Evolutionary conservation across 257 asterid species (phyloP), one percentile per base, ranked within the genome.

Genomic region (Scutellaria minor): DNA sequence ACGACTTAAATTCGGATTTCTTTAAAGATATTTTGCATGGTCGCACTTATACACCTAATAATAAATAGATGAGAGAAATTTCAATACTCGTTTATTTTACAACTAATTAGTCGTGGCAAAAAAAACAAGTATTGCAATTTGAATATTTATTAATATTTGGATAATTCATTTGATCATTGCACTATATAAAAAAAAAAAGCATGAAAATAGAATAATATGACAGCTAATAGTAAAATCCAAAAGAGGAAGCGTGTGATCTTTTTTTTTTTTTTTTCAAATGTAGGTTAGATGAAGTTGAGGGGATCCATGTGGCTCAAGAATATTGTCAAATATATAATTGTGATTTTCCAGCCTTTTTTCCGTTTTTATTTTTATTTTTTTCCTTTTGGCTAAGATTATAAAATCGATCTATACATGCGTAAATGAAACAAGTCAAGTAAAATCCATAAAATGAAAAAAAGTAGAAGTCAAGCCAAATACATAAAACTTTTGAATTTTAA

Each of bases 261-360:
- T 31, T 31, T 31, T 31, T 31, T 31, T 4, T 31, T 31, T 31
- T 31, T 31, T 4, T 31, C 37, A 31, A 57, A 9, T 39, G 3
- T 18, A 0, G 46, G 54, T n/a, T 20, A 2, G 44, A 54, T 24
- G 18, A 27, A 14, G 70, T 68, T 40, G 13, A 41, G 9, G 35
- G 67, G 31, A 54, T 70, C 76, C 80, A 76, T 76, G 76, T 76
- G 80, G 70, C 35, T 66, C 54, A 14, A 59, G 37, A 76, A 76
- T 76, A 61, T 39, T 51, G 64, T 59, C 56, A 39, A 75, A 37
- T 66, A 64, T 35, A 64, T 57, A 44, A 53, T 18, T 55, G 13
- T 54, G 22, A 54, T 69, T 69, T 69, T 55, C 45, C 74, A 53
- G 64, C 73, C 40, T 18, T 53, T 53, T 27, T 35, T 62, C 18